Conservation (phyloP, 495 filamentous ascomycete genomes). For the Physcia stellaris region DNA sequence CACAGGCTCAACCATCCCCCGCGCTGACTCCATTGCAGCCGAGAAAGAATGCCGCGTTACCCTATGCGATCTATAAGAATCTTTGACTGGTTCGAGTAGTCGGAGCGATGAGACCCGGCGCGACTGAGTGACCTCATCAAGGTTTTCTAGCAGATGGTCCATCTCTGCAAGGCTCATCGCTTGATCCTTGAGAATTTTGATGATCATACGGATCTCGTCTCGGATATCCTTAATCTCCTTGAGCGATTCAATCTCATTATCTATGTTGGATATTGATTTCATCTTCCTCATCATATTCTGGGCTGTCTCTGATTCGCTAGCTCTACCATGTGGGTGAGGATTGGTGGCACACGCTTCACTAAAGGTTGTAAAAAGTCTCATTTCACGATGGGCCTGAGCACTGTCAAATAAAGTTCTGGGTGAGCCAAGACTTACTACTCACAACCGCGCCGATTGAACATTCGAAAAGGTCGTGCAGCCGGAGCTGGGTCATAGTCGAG, state of each 20-base stretch:
- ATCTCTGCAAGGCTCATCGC: slow-evolving; percentile 34
- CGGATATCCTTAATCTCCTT: slow-evolving; percentile 58
- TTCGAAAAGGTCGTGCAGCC: slow-evolving; percentile 58
- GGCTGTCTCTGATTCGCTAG: slow-evolving; percentile 29
- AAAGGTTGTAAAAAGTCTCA: slow-evolving; percentile 48
- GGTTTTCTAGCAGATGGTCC: slow-evolving; percentile 36
- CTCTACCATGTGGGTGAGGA: slow-evolving; percentile 45
- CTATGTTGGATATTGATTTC: slow-evolving; percentile 46
- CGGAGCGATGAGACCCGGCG: no score
- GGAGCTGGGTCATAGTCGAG: no score
- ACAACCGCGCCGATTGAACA: slow-evolving; percentile 45
- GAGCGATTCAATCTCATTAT: slow-evolving; percentile 48
- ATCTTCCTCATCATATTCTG: slow-evolving; percentile 15
- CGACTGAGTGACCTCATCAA: no score
- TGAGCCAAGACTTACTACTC: neutral
- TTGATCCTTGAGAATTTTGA: slow-evolving; percentile 47
- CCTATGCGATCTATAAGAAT: no score
- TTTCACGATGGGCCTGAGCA: slow-evolving; percentile 42
- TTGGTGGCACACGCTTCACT: slow-evolving; percentile 47
- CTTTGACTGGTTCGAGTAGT: no score
- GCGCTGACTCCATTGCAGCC: no score
- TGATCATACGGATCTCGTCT: slow-evolving; percentile 58
- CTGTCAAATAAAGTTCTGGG: neutral
- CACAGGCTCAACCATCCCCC: no score
- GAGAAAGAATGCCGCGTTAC: no score